Conservation (phyloP, 805 yeast species). For the Starmera amethionina region DNA sequence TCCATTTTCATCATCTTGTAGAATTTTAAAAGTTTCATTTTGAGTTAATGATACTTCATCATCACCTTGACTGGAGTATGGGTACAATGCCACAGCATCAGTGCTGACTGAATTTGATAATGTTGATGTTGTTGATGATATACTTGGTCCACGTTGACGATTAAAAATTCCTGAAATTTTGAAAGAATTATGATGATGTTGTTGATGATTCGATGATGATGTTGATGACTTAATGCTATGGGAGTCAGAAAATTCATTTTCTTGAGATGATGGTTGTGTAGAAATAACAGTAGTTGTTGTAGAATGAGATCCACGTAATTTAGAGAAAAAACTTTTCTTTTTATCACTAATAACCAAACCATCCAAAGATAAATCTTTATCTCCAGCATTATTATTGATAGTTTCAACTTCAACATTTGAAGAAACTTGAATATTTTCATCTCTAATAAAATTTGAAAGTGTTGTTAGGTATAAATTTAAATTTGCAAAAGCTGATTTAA, state of each 20-base stretch:
- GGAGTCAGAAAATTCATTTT: constrained; percentile 10
- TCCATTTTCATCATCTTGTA: constrained; percentile 69
- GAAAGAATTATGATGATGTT: constrained; percentile 11
- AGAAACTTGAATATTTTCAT: constrained; percentile 64
- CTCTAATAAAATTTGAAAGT: constrained; percentile 54
- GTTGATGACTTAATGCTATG: constrained; percentile 10
- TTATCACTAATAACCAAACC: constrained; percentile 37
- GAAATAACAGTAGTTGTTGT: constrained; percentile 6
- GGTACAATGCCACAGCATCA: constrained; percentile 41
- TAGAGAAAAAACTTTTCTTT: constrained; percentile 51
- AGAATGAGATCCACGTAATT: constrained; percentile 13
- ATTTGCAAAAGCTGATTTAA: constrained; percentile 25
- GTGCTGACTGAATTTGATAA: constrained; percentile 26
- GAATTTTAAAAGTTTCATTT: constrained; percentile 49
- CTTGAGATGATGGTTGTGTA: neutral
- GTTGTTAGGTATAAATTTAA: constrained; percentile 41
- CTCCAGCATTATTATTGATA: constrained; percentile 77
- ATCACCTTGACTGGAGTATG: constrained; percentile 35
- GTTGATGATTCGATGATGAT: constrained; percentile 7
- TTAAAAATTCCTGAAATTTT: neutral
- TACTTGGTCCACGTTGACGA: constrained; percentile 4
- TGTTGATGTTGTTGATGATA: constrained; percentile 17
- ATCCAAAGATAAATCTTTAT: constrained; percentile 54
- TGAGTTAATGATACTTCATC: constrained; percentile 57
- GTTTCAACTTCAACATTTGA: constrained; percentile 87